Conservation (phyloP, 306 rosid genomes). For the Cucurbita argyrosperma region DNA sequence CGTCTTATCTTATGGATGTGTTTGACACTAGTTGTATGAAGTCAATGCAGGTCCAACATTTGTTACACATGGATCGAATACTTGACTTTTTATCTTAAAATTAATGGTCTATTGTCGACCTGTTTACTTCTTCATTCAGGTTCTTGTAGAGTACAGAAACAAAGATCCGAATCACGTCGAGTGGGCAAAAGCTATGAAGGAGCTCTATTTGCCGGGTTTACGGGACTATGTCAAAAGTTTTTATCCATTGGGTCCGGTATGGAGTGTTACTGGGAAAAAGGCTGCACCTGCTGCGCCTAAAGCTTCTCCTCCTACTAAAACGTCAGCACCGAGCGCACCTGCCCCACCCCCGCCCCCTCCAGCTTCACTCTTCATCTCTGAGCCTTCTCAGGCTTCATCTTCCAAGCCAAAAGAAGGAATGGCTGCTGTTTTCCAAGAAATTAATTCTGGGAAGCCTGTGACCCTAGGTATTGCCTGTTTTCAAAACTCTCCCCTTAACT, state of each 20-base stretch:
- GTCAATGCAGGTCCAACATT: no score
- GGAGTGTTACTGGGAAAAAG: slow-evolving; percentile 67
- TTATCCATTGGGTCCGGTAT: slow-evolving; percentile 82
- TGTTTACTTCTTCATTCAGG: slow-evolving; percentile 29
- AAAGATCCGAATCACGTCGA: slow-evolving; percentile 90
- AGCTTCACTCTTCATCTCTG: slow-evolving; percentile 72
- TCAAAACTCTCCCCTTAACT: neutral
- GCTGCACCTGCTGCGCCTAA: slow-evolving; percentile 36
- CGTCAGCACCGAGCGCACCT: slow-evolving; percentile 43
- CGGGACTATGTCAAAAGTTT: slow-evolving; percentile 76
- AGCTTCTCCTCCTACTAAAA: slow-evolving; percentile 49
- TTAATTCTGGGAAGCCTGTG: slow-evolving; percentile 47
- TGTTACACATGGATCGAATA: no score
- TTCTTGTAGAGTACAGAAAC: slow-evolving; percentile 76
- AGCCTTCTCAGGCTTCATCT: slow-evolving; percentile 69
- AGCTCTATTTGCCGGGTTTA: slow-evolving; percentile 82
- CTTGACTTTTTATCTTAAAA: no score
- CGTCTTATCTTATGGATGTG: no score
- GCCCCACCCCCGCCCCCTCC: slow-evolving; percentile 82
- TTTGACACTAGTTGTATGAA: no score
- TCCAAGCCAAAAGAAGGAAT: slow-evolving; percentile 74
- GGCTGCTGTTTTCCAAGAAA: slow-evolving; percentile 85
- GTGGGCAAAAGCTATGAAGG: slow-evolving; percentile 96
- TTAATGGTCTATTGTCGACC: neutral
- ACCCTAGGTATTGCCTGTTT: slow-evolving; percentile 45